A percentile compares a stretch with the other conserved stretches of the same genome.
phyloP scores from a whole-genome alignment of 257 asterid genomes.

The Solanum stenotomum region DNA sequence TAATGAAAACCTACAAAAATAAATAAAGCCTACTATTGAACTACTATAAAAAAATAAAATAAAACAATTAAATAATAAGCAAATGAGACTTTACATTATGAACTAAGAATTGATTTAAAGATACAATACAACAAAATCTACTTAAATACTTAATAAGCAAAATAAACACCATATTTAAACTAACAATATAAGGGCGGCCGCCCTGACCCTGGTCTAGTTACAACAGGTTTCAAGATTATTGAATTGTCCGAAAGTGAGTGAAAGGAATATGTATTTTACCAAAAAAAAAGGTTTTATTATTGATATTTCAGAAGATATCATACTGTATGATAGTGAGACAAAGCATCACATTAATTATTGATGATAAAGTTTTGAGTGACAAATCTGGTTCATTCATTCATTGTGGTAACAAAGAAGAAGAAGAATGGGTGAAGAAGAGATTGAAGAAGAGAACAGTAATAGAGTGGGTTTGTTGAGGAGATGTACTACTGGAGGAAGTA shows the following conservation, averaged over 20 bases:
- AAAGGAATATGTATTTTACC: background rate
- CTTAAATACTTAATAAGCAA: background rate
- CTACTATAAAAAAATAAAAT: background rate
- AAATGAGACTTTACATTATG: background rate
- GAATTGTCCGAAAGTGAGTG: slow-evolving; percentile 7
- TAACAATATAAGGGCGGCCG: background rate
- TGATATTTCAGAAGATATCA: background rate
- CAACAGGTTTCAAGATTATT: background rate
- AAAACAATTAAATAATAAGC: too few species aligned
- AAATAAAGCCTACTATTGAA: too few species aligned
- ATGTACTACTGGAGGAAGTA: slow-evolving; percentile 26
- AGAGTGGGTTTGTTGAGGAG: slow-evolving; percentile 36
- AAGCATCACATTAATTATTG: background rate
- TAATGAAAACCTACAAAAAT: too few species aligned
- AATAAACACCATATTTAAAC: too few species aligned
- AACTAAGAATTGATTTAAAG: too few species aligned
- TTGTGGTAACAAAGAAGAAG: background rate
- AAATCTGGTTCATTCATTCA: background rate
- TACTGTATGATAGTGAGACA: background rate
- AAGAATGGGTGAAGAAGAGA: slow-evolving; percentile 49
- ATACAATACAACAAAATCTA: too few species aligned
- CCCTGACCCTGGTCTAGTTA: background rate
- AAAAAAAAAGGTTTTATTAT: background rate
- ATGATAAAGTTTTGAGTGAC: background rate
- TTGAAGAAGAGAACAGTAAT: slow-evolving; percentile 57